A percentile compares a stretch with the other conserved stretches of the same genome.
Evolutionary conservation across 78 protist genomes (phyloP).

Genomic region (Dictyostelium discoideum): DNA sequence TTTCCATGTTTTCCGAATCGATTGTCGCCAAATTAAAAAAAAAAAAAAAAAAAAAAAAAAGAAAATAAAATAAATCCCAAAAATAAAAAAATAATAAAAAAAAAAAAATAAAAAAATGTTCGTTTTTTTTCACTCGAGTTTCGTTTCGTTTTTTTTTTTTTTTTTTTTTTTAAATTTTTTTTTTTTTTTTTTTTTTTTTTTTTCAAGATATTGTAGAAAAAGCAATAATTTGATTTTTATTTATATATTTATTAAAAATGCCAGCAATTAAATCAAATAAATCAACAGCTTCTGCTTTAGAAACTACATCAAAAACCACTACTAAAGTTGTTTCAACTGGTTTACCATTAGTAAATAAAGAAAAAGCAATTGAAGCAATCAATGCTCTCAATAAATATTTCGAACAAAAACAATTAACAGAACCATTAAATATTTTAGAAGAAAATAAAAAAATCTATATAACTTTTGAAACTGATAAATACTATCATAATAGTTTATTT

Average conservation of each 20-base stretch:
- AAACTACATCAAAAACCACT: background rate
- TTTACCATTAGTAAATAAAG: slow-evolving; percentile 24
- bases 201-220: background rate
- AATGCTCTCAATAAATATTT: background rate
- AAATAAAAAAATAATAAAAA: background rate
- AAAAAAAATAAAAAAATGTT: background rate
- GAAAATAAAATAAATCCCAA: background rate
- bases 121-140: background rate
- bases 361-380: slow-evolving; percentile 21
- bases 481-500: background rate
- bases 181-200: no score
- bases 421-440: slow-evolving; percentile 7
- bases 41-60: background rate
- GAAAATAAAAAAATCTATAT: background rate
- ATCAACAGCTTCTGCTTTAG: background rate
- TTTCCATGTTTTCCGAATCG: no score
- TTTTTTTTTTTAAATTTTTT: background rate
- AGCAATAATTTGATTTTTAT: background rate
- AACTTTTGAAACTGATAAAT: background rate
- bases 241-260: background rate
- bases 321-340: background rate
- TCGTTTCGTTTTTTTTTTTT: background rate
- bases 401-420: background rate
- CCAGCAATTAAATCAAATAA: background rate
- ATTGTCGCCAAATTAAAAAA: no score